Evolutionary conservation across 2,329 filamentous ascomycete species (phyloP).

Genomic region (Akanthomyces lecanii): DNA sequence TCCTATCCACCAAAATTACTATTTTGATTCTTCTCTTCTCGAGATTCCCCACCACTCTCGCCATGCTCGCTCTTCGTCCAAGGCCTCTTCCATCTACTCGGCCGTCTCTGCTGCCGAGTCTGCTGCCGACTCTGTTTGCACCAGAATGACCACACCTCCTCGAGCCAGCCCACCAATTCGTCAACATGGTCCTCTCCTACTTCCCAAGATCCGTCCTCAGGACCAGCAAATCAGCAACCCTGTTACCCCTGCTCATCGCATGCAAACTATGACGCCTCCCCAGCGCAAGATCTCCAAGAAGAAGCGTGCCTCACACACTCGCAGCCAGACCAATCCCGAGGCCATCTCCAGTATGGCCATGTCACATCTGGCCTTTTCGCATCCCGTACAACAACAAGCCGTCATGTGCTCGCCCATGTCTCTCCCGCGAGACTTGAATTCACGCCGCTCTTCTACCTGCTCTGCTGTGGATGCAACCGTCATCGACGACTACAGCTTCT

Average conservation of each 20-base stretch:
- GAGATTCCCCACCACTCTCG: slow-evolving; percentile 50
- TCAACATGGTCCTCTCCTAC: slow-evolving; percentile 72
- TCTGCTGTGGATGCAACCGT: slow-evolving; percentile 63
- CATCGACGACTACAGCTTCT: slow-evolving; percentile 70
- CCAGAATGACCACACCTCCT: slow-evolving; percentile 63
- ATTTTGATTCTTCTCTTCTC: slow-evolving; percentile 52
- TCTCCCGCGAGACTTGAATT: slow-evolving; percentile 41
- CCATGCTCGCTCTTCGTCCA: slow-evolving; percentile 61
- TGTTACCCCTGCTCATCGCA: slow-evolving; percentile 43
- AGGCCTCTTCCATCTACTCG: slow-evolving; percentile 62
- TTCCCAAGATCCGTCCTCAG: slow-evolving; percentile 82
- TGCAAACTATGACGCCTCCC: slow-evolving; percentile 11
- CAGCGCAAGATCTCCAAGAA: slow-evolving; percentile 15
- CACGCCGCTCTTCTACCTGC: slow-evolving; percentile 61
- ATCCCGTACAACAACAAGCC: slow-evolving; percentile 32
- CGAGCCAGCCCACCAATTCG: slow-evolving; percentile 64
- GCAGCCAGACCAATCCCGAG: slow-evolving; percentile 61
- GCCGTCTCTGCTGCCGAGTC: slow-evolving; percentile 53
- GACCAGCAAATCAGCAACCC: slow-evolving; percentile 64
- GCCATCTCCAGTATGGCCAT: slow-evolving; percentile 39
- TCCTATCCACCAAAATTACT: slow-evolving; percentile 33
- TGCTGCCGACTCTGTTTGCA: slow-evolving; percentile 61
- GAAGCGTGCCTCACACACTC: slow-evolving; percentile 43
- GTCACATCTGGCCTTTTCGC: slow-evolving; percentile 32
- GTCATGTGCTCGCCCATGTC: slow-evolving; percentile 64